Conservation (phyloP, 495 filamentous ascomycete genomes). For the Talaromyces adpressus region DNA sequence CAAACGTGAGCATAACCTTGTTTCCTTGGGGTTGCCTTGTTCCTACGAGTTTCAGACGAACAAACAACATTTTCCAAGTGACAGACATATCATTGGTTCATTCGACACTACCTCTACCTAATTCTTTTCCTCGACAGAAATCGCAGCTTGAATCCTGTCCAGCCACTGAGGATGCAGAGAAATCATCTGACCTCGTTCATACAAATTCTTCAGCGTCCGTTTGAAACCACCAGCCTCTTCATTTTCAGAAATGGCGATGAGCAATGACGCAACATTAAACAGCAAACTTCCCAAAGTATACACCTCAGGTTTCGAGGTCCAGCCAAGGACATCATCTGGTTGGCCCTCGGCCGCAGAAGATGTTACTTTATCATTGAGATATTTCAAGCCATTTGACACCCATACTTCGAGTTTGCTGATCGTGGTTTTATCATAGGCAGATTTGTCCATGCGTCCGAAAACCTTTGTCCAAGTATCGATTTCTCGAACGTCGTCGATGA, state of each 20-base stretch:
- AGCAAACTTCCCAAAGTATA: constrained; percentile 62
- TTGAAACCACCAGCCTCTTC: constrained; percentile 12
- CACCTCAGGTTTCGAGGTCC: constrained; percentile 63
- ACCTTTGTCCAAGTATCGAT: constrained; percentile 53
- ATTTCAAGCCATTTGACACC: constrained; percentile 49
- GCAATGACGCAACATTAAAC: constrained; percentile 26
- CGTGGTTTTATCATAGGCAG: constrained; percentile 17
- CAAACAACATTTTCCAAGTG: background rate
- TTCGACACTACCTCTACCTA: background rate
- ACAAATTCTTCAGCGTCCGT: constrained; percentile 16
- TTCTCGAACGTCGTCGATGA: constrained; percentile 71
- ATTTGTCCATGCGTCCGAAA: constrained; percentile 25
- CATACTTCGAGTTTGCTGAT: constrained; percentile 37
- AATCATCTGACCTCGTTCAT: constrained; percentile 16
- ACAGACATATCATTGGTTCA: background rate
- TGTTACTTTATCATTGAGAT: constrained; percentile 30
- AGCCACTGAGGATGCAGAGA: constrained; percentile 32
- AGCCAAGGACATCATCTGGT: constrained; percentile 61
- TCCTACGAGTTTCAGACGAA: background rate
- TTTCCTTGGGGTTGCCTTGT: background rate
- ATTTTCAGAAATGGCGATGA: constrained; percentile 19
- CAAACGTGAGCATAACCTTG: background rate
- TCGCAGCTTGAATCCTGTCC: constrained; percentile 19
- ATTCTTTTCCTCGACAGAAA: constrained; percentile 5
- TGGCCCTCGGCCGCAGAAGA: constrained; percentile 15